phyloP scores from a whole-genome alignment of 2,329 filamentous ascomycete species.

The Pyricularia pennisetigena region DNA sequence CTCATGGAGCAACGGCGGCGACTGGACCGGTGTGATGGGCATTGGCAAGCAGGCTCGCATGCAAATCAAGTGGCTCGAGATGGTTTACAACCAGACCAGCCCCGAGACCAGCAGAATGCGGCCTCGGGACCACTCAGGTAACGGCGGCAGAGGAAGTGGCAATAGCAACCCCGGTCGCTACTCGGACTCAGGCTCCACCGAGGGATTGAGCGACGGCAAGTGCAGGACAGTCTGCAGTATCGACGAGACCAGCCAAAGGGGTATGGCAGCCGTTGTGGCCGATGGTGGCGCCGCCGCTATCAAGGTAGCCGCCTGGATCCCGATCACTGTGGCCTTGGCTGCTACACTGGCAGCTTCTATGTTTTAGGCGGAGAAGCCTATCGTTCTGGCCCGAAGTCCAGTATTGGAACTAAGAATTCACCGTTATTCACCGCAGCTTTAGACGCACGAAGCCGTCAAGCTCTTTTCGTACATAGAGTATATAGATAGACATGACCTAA shows the following conservation, averaged over 20 bases:
- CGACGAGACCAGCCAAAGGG: slow-evolving; percentile 16
- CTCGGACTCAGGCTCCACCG: not conserved
- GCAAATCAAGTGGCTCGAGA: slow-evolving; percentile 42
- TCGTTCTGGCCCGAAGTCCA: not conserved
- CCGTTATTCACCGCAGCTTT: not conserved
- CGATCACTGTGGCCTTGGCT: not conserved
- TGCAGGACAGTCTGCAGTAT: slow-evolving; percentile 27
- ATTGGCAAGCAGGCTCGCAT: slow-evolving; percentile 29
- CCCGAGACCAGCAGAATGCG: not conserved
- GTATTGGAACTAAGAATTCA: not conserved
- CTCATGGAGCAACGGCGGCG: slow-evolving; percentile 41
- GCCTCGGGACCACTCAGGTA: not conserved
- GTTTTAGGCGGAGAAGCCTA: not conserved
- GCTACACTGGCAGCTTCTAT: not conserved
- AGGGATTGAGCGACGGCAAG: slow-evolving; percentile 6
- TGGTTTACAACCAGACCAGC: slow-evolving; percentile 32
- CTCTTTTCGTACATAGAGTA: not conserved
- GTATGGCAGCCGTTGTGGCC: not conserved
- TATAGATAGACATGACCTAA: not conserved
- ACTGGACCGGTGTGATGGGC: slow-evolving; percentile 38
- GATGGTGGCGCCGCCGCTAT: not conserved
- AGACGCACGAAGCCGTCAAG: not conserved
- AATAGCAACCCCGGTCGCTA: not conserved
- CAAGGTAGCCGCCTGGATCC: not conserved
- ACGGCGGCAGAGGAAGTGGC: not conserved